phyloP scores from a whole-genome alignment of 805 yeast genomes.

The Kodamaea leandrae region DNA sequence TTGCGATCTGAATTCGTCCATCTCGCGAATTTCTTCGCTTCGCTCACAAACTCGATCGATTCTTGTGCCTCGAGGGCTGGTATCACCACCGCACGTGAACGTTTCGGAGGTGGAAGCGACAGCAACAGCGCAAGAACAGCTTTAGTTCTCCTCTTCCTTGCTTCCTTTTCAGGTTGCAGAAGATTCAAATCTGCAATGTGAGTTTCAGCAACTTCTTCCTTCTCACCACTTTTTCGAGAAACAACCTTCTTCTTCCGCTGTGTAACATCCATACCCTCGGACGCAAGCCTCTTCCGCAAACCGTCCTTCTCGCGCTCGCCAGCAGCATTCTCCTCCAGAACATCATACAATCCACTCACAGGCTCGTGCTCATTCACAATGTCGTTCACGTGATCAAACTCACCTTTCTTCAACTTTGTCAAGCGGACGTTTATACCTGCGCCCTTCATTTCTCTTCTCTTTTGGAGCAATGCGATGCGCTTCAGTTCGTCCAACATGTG shows the following conservation, averaged over 20 bases:
- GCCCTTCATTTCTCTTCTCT: conserved; percentile 74
- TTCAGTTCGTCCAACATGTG: conserved; percentile 75
- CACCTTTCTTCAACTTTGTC: conserved; percentile 52
- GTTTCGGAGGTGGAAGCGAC: conserved; percentile 38
- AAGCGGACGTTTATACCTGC: conserved; percentile 65
- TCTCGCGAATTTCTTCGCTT: conserved; percentile 4
- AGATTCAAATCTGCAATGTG: conserved; percentile 23
- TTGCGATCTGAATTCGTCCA: no score
- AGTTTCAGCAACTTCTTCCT: conserved; percentile 14
- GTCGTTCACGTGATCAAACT: conserved; percentile 80
- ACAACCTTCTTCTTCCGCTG: conserved; percentile 27
- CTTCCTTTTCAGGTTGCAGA: conserved; percentile 8
- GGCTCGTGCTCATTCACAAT: conserved; percentile 77
- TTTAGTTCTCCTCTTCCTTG: not conserved
- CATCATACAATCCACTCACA: conserved; percentile 65
- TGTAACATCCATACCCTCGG: conserved; percentile 22
- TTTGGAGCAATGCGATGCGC: conserved; percentile 72
- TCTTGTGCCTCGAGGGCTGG: conserved; percentile 31
- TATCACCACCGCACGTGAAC: conserved; percentile 30
- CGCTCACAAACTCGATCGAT: no score
- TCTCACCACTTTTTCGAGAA: conserved; percentile 15
- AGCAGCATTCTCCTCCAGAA: conserved; percentile 49
- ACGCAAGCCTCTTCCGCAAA: not conserved
- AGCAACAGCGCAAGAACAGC: not conserved
- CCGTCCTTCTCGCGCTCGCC: conserved; percentile 1